Evolutionary conservation across 2,329 filamentous ascomycete genomes (phyloP).

Genomic region (Chaetomiaceae sp.): DNA sequence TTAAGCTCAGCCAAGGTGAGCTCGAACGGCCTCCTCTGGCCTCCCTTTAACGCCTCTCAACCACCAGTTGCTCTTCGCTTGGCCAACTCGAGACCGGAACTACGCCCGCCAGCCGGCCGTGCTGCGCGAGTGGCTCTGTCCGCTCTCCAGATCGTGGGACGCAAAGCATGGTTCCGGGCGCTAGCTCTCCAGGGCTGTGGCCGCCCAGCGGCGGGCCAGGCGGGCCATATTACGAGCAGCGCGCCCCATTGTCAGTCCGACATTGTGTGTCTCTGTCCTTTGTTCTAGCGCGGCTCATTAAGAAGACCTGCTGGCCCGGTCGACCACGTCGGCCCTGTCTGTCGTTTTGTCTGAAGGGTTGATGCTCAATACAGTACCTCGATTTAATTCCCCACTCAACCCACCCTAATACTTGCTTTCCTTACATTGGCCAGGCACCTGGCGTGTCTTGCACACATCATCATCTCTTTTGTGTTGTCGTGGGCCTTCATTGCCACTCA

Average conservation of each 20-base stretch:
- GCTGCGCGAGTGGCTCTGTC: background rate
- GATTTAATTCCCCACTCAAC: conserved; percentile 3
- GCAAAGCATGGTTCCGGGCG: background rate
- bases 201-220: conserved; percentile 9
- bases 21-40: background rate
- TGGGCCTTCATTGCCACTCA: background rate
- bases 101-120: background rate
- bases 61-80: conserved; percentile 16
- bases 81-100: conserved; percentile 11
- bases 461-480: background rate
- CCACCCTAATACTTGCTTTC: background rate
- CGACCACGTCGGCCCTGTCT: background rate
- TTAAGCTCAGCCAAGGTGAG: conserved; percentile 18
- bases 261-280: conserved; percentile 1
- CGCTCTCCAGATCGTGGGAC: background rate
- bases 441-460: conserved; percentile 7
- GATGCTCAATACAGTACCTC: no score
- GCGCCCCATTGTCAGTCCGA: conserved; percentile 1
- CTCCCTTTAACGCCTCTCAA: conserved; percentile 2
- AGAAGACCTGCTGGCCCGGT: background rate
- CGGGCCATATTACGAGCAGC: conserved; percentile 7
- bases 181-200: background rate
- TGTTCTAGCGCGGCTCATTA: conserved; percentile 1
- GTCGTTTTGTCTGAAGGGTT: no score
- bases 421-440: conserved; percentile 7